Evolutionary conservation across 768 basidiomycete genomes (phyloP).

Genomic region (Boletus bicolor): DNA sequence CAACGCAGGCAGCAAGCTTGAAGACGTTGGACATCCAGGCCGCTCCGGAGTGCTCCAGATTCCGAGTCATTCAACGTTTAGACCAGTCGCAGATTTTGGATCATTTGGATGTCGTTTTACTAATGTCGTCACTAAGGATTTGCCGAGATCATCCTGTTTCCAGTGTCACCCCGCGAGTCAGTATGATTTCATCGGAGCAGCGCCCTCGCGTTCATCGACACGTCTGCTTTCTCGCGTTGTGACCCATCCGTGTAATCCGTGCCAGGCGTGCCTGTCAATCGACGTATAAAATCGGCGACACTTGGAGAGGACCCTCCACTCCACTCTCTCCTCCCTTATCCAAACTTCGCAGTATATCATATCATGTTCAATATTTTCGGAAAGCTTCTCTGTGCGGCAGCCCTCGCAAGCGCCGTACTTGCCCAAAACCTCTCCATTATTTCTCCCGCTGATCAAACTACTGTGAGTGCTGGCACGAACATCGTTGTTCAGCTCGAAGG

Average conservation of each 20-base stretch:
- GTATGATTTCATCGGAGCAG: background rate
- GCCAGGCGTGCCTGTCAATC: background rate
- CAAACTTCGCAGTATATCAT: background rate
- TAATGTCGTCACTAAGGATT: background rate
- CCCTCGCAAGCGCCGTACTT: slow-evolving; percentile 20
- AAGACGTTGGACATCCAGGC: no score
- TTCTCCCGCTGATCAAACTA: slow-evolving; percentile 31
- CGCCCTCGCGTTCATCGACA: background rate
- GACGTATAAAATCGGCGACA: background rate
- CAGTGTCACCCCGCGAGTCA: background rate
- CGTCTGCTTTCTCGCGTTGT: background rate
- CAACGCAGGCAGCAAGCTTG: no score
- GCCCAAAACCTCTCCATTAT: slow-evolving; percentile 41
- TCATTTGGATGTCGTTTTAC: background rate
- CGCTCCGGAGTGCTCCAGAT: no score
- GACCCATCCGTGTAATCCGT: background rate
- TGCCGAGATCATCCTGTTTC: no score
- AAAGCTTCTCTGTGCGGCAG: background rate
- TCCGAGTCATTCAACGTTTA: no score
- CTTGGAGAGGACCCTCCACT: background rate
- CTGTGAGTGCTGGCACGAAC: slow-evolving; percentile 32
- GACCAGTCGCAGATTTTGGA: background rate
- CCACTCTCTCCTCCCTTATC: background rate
- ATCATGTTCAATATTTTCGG: slow-evolving; percentile 7
- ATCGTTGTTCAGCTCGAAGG: slow-evolving; percentile 40